Evolutionary conservation across 1,284 basidiomycete species (phyloP), one percentile per base, ranked within the genome.

Genomic region (Naganishia albida): DNA sequence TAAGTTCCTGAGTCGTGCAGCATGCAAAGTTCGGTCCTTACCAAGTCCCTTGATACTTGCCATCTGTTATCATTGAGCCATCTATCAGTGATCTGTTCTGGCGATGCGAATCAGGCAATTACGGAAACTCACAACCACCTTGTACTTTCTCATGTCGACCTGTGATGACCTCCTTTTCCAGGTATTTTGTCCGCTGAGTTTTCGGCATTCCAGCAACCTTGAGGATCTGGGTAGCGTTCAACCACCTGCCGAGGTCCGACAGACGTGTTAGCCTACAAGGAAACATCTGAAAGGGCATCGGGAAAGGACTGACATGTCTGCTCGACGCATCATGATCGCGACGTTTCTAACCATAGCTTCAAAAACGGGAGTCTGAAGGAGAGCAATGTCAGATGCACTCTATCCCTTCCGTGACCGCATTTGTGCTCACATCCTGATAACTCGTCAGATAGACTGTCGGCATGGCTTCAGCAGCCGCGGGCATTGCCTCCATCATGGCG

Each of bases 1-100:
- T 64, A 44, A 66, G 43, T 53, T 16, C 6, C 18, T 26, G 69
- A 65, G 70, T 20, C 4, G 46, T 2, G 8, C 0, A 0, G 12
- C 51, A 20, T 53, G 10, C 23, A 18, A 12, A 18, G 3, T 25
- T 51, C 2, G n/a, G 49, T 53, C 10, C 82, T 76, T 72, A 93
- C 95, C 96, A 99, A 57, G 96, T 99, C 67, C 96, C 96, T 78
- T 99, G 96, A 78, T 98, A 99, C 81, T 97, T 97, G 49, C 96
- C 96, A 75, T 98, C 77, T 78, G 51, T 15, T 18, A 10, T 55
- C 23, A 53, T 18, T 13, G 13, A 20, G 7, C n/a, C 42, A 15
- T 15, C 16, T 20, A 53, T 53, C 30, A 53, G 51, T 18, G 18
- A 28, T 18, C 18, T 28, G 4, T 20, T 15, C 34, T 20, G 12